Percentiles rank a stretch among this genome's conserved stretches.
Conservation (phyloP, 108 stramenopile species). For the Poteriospumella lacustris region DNA sequence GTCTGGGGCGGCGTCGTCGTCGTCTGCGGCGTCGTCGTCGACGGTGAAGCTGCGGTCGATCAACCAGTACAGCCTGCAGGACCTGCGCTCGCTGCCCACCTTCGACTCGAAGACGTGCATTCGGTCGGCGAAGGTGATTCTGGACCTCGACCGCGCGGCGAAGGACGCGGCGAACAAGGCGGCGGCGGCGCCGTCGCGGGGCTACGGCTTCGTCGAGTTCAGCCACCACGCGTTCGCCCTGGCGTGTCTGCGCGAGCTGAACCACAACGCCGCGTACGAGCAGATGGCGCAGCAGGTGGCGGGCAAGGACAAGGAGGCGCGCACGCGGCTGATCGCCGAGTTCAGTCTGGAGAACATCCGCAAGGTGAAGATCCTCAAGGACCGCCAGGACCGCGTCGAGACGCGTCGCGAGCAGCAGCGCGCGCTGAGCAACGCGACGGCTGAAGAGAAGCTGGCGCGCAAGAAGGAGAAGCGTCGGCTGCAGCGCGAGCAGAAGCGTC, state of each 20-base stretch:
- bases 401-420: neutral
- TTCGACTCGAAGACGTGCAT: too few species aligned
- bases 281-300: slow-evolving; percentile 19
- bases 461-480: neutral
- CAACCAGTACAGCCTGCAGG: too few species aligned
- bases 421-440: neutral
- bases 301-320: slow-evolving; percentile 29
- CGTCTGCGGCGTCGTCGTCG: too few species aligned
- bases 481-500: neutral
- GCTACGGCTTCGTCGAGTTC: slow-evolving; percentile 98
- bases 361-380: slow-evolving; percentile 46
- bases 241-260: slow-evolving; percentile 84
- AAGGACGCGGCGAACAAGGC: too few species aligned
- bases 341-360: slow-evolving; percentile 52
- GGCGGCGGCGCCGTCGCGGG: slow-evolving; percentile 69
- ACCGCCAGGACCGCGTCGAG: neutral
- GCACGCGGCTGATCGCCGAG: slow-evolving; percentile 45
- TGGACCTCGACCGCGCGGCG: slow-evolving; percentile 66
- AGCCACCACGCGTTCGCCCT: slow-evolving; percentile 86
- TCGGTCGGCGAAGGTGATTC: slow-evolving; percentile 71
- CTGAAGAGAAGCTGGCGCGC: neutral
- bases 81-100: too few species aligned
- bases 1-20: too few species aligned
- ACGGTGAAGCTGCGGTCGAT: too few species aligned
- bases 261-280: slow-evolving; percentile 83